Percentiles rank a stretch among this genome's conserved stretches.
These are phyloP conservation scores for Aspergillus sp. DNA, from an alignment of 2,329 filamentous ascomycete species.

Conservation along the genomic window DNA sequence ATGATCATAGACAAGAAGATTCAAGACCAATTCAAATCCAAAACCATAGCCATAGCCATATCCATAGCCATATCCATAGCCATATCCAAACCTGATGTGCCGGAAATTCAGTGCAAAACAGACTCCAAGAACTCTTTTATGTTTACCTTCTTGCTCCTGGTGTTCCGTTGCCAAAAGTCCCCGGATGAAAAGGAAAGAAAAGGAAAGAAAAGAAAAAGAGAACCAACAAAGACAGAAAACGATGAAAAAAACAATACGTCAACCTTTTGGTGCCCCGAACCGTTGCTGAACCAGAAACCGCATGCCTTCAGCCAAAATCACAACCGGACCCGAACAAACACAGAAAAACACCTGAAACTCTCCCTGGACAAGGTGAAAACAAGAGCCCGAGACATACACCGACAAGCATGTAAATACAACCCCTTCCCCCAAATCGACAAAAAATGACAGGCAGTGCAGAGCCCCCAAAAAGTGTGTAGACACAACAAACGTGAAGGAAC, in stretches of 20 bases:
- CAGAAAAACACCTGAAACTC: slow-evolving; percentile 19
- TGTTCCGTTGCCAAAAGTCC: slow-evolving; percentile 18
- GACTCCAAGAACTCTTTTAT: slow-evolving; percentile 26
- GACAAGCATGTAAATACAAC: slow-evolving; percentile 16
- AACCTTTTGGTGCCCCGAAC: slow-evolving; percentile 18
- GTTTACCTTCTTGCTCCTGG: slow-evolving; percentile 20
- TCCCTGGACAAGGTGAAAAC: slow-evolving; percentile 18
- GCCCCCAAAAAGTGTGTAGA: slow-evolving; percentile 3
- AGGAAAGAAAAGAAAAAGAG: background rate
- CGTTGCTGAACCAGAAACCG: slow-evolving; percentile 9
- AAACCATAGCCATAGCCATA: background rate
- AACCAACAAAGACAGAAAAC: background rate
- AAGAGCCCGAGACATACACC: slow-evolving; percentile 19
- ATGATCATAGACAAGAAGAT: slow-evolving; percentile 4
- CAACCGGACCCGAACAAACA: slow-evolving; percentile 18
- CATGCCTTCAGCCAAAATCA: slow-evolving; percentile 16
- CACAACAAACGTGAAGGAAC: slow-evolving; percentile 2
- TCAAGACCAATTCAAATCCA: slow-evolving; percentile 6
- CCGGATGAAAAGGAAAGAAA: slow-evolving; percentile 8
- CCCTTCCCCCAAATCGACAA: slow-evolving; percentile 6
- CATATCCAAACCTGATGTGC: slow-evolving; percentile 7
- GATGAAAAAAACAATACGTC: slow-evolving; percentile 1
- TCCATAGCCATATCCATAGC: background rate
- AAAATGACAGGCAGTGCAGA: slow-evolving; percentile 4
- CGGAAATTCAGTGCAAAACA: slow-evolving; percentile 19